A percentile compares a stretch with the other conserved stretches of the same genome.
phyloP scores from a whole-genome alignment of 345 rosid species.

The Chamaenerion angustifolium region DNA sequence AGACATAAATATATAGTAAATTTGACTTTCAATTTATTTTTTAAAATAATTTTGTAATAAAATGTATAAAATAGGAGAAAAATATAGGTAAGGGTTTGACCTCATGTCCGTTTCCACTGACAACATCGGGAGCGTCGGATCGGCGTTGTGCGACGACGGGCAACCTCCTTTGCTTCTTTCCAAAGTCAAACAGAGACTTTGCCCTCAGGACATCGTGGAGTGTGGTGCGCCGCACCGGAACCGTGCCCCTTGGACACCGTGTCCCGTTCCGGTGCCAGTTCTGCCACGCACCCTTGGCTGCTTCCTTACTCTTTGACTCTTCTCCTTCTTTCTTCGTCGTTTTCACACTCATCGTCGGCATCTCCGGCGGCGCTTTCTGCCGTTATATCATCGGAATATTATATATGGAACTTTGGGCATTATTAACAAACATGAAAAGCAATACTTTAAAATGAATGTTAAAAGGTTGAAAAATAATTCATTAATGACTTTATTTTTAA shows the following conservation, averaged over 20 bases:
- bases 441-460: too few relatives aligned
- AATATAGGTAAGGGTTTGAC: slow-evolving; percentile 15
- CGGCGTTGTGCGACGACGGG: slow-evolving; percentile 24
- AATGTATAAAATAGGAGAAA: background rate
- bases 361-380: slow-evolving; percentile 47
- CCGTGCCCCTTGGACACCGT: slow-evolving; percentile 74
- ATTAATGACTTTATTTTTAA: too few relatives aligned
- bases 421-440: too few relatives aligned
- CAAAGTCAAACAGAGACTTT: slow-evolving; percentile 79
- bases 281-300: slow-evolving; percentile 43
- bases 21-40: too few relatives aligned
- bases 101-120: slow-evolving; percentile 70
- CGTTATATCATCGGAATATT: background rate
- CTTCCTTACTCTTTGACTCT: background rate
- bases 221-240: slow-evolving; percentile 80
- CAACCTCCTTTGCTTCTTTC: slow-evolving; percentile 42
- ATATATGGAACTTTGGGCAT: too few relatives aligned
- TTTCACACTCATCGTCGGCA: slow-evolving; percentile 7
- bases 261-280: slow-evolving; percentile 83
- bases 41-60: too few relatives aligned
- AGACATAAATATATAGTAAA: too few relatives aligned
- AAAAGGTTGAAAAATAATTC: too few relatives aligned
- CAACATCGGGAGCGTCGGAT: slow-evolving; percentile 60
- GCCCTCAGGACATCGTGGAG: slow-evolving; percentile 71
- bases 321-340: slow-evolving; percentile 8